Base-by-base conservation (phyloP, 371 early-diverging fungal species). In the Capillidium heterosporum region DNA sequence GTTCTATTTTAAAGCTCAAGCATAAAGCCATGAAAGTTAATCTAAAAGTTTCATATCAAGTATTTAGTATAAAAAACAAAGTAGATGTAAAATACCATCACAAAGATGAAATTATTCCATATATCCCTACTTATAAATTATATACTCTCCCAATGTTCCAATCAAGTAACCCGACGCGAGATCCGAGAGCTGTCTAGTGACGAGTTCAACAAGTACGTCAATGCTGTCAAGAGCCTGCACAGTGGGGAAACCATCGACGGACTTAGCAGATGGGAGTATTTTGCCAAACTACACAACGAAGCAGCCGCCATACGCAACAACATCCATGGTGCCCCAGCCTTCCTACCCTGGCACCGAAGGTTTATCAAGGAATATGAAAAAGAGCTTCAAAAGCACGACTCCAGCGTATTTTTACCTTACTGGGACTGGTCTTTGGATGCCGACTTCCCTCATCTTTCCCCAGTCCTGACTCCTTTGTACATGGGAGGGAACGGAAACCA, bases 401-500 rank as follows among this genome's bases (percentile, higher is more conserved):
- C 24, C 28, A 8, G 17, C 4, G 32, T 57, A n/a, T n/a, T 40
- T 1, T 19, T 57, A 23, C 46, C 44, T 11, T 57, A 46, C 29
- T 57, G 47, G 57, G 44, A 31, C n/a, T 31, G 56, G 39, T 24
- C 43, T 13, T 42, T 63, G 8, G 17, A 35, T 24, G 51, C 64
- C 7, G 57, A 60, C 39, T 28, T 35, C 21, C 61, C 60, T 13
- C 46, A 32, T 15, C 17, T n/a, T 5, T 52, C 61, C 0, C 57
- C 59, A n/a, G 49, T 65, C 19, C 57, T 61, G n/a, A 19, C 31
- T 15, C 23, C 35, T 17, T 13, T 21, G 13, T 43, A 24, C 13
- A 56, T 66, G 41, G 66, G 67, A 23, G 60, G 61, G 7, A 58
- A 56, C 29, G 63, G 65, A 21, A 28, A 32, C 15, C 35, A 29